These are phyloP conservation scores for Ustilago xerochloae DNA, from an alignment of 1,284 basidiomycete species.

Conservation along the genomic window DNA sequence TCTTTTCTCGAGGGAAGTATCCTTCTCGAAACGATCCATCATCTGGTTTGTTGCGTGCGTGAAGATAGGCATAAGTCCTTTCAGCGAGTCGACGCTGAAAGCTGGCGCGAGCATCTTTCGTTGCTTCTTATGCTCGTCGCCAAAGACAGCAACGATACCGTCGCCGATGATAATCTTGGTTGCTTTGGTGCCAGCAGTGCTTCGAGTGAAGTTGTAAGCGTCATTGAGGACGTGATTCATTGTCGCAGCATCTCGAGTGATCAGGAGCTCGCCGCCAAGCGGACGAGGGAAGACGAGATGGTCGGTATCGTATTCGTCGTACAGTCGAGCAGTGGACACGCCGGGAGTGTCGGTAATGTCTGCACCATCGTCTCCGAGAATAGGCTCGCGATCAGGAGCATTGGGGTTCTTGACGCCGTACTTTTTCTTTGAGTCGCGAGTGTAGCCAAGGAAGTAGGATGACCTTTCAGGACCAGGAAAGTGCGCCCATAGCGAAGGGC, in stretches of 20 bases:
- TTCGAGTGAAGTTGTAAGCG: slow-evolving; percentile 38
- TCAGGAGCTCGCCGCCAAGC: slow-evolving; percentile 38
- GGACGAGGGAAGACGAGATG: slow-evolving; percentile 42
- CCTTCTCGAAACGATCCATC: slow-evolving; percentile 37
- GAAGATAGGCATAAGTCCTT: slow-evolving; percentile 38
- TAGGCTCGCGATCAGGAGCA: slow-evolving; percentile 23
- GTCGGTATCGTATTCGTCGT: slow-evolving; percentile 31
- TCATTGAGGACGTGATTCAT: slow-evolving; percentile 48
- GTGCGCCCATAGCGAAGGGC: slow-evolving; percentile 36
- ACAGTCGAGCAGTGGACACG: slow-evolving; percentile 24
- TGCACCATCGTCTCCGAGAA: slow-evolving; percentile 36
- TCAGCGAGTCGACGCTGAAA: slow-evolving; percentile 41
- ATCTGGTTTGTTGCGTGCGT: slow-evolving; percentile 39
- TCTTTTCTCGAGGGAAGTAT: slow-evolving; percentile 30
- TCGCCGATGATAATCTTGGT: slow-evolving; percentile 50
- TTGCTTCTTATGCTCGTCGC: slow-evolving; percentile 47
- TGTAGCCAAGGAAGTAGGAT: slow-evolving; percentile 33
- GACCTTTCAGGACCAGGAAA: slow-evolving; percentile 32
- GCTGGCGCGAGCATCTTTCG: slow-evolving; percentile 42
- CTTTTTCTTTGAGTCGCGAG: slow-evolving; percentile 29
- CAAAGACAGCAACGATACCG: slow-evolving; percentile 44
- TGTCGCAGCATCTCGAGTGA: slow-evolving; percentile 41
- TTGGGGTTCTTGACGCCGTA: slow-evolving; percentile 30
- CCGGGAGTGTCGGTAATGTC: slow-evolving; percentile 43
- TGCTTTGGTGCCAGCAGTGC: slow-evolving; percentile 41